Conservation (phyloP, 441 rosid genomes). For the Erysimum pusillum region DNA sequence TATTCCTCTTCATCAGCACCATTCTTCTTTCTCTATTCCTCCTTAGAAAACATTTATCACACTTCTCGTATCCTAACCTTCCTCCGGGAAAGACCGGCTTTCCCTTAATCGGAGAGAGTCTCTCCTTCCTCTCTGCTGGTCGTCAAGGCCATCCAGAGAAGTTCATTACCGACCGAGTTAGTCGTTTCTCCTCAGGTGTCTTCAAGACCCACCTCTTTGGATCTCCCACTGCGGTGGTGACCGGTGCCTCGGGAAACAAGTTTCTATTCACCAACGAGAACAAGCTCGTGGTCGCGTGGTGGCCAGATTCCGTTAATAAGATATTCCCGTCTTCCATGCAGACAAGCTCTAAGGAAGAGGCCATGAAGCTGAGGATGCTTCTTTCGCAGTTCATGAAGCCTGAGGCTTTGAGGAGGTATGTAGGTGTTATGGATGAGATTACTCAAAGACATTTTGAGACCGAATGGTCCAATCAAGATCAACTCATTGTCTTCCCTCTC, state of each 20-base stretch:
- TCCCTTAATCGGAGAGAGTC: conserved; percentile 50
- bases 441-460: no score
- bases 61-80: conserved; percentile 41
- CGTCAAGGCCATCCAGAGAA: conserved; percentile 51
- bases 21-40: conserved; percentile 40
- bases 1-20: no score
- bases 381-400: no score
- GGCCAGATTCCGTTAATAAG: no score
- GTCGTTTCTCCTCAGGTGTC: conserved; percentile 41
- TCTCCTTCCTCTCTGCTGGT: conserved; percentile 50
- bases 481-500: no score
- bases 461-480: no score
- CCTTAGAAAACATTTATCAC: conserved; percentile 34
- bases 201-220: conserved; percentile 63
- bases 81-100: conserved; percentile 50
- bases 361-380: no score
- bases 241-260: conserved; percentile 62
- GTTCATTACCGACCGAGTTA: conserved; percentile 48
- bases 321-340: no score
- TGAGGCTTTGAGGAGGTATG: no score
- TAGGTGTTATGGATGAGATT: no score
- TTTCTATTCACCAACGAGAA: conserved; percentile 74
- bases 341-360: no score
- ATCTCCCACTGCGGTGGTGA: conserved; percentile 51
- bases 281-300: no score